phyloP scores from a whole-genome alignment of 352 stramenopile species.

The Phytophthora gonapodyides region DNA sequence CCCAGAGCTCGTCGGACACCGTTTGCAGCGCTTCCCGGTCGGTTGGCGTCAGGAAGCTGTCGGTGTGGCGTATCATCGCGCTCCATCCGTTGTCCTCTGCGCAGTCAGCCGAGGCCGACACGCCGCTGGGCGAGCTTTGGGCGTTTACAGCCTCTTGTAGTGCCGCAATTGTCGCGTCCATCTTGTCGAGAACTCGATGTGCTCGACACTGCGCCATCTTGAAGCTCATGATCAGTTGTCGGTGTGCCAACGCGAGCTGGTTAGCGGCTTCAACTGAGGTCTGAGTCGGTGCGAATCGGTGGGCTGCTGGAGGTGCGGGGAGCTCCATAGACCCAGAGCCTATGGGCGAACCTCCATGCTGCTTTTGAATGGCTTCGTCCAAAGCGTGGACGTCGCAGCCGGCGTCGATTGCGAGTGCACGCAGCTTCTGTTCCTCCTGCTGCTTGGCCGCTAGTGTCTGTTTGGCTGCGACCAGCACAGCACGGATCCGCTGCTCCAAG shows the following conservation, averaged over 20 bases:
- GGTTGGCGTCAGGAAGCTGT: slow-evolving; percentile 51
- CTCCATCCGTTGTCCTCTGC: slow-evolving; percentile 25
- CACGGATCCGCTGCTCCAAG: slow-evolving; percentile 55
- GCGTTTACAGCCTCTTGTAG: slow-evolving; percentile 40
- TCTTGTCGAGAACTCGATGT: slow-evolving; percentile 56
- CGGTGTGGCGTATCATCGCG: slow-evolving; percentile 31
- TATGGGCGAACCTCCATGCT: slow-evolving; percentile 41
- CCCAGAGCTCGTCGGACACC: slow-evolving; percentile 41
- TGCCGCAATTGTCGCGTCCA: slow-evolving; percentile 58
- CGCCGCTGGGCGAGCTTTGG: slow-evolving; percentile 7
- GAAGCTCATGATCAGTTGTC: slow-evolving; percentile 72
- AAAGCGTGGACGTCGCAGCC: slow-evolving; percentile 55
- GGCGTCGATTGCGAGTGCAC: slow-evolving; percentile 40
- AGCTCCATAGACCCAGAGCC: slow-evolving; percentile 45
- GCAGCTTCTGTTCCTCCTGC: slow-evolving; percentile 50
- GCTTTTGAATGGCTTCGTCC: slow-evolving; percentile 51
- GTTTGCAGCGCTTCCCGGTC: slow-evolving; percentile 48
- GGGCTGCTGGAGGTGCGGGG: slow-evolving; percentile 49
- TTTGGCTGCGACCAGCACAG: slow-evolving; percentile 46
- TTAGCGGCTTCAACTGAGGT: slow-evolving; percentile 66
- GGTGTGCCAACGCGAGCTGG: slow-evolving; percentile 63
- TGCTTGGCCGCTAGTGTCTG: slow-evolving; percentile 39
- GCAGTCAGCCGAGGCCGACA: background rate
- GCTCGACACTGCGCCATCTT: slow-evolving; percentile 65
- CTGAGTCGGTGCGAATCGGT: slow-evolving; percentile 63